Evolutionary conservation across 2,329 filamentous ascomycete genomes (phyloP).

Genomic region (Aspergillus bombycis): DNA sequence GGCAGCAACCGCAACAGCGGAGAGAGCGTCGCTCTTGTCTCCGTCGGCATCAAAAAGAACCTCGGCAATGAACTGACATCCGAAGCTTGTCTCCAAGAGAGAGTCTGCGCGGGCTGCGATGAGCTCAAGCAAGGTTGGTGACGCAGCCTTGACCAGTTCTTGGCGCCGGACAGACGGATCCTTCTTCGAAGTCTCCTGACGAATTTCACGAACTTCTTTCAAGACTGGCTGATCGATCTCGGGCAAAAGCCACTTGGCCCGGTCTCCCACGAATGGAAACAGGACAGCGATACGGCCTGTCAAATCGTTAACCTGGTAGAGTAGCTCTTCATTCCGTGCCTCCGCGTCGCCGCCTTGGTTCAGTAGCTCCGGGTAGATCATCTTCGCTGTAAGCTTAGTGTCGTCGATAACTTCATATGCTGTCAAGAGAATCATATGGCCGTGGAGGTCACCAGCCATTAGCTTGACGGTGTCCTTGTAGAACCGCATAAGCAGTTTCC

Average conservation of each 20-base stretch:
- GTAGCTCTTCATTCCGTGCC: slow-evolving; percentile 47
- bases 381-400: slow-evolving; percentile 83
- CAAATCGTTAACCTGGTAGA: slow-evolving; percentile 47
- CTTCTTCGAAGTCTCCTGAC: slow-evolving; percentile 89
- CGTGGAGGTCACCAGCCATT: slow-evolving; percentile 79
- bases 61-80: slow-evolving; percentile 83
- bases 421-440: slow-evolving; percentile 78
- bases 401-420: slow-evolving; percentile 93
- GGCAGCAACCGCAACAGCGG: slow-evolving; percentile 60
- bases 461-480: slow-evolving; percentile 88
- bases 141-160: slow-evolving; percentile 75
- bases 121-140: slow-evolving; percentile 73
- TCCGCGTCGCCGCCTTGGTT: slow-evolving; percentile 60
- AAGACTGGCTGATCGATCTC: slow-evolving; percentile 70
- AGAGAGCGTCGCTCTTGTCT: slow-evolving; percentile 74
- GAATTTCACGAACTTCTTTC: slow-evolving; percentile 75
- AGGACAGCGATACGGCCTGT: slow-evolving; percentile 68
- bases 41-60: slow-evolving; percentile 75
- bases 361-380: slow-evolving; percentile 83
- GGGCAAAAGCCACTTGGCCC: slow-evolving; percentile 65
- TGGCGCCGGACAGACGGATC: slow-evolving; percentile 73
- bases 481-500: slow-evolving; percentile 82
- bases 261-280: slow-evolving; percentile 74
- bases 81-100: slow-evolving; percentile 75
- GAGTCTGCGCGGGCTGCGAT: slow-evolving; percentile 69